Evolutionary conservation across 140 eudicot species (phyloP), one percentile per base, ranked within the genome.

Genomic region (Bidens hawaiensis): DNA sequence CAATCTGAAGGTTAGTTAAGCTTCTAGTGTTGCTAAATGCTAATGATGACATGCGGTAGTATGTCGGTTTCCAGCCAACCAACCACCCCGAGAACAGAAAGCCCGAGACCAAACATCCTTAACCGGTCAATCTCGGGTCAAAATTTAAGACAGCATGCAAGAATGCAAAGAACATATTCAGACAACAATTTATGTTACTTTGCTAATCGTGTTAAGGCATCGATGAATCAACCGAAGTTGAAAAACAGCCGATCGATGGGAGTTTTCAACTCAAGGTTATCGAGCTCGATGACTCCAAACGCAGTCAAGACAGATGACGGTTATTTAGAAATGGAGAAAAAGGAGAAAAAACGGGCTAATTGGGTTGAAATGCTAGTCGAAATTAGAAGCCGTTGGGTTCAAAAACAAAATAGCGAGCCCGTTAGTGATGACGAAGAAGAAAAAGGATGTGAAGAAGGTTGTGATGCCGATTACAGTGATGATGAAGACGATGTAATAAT

Each of bases 311-410:
- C 17, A 7, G 71, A 68, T 9, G 72, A 46, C 6, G 18, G 25
- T 2, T 76, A 75, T 54, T 18, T 15, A 6, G 81, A 70, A 38
- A 55, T 64, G 71, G 71, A 64, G 74, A 72, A 42, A 26, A 77
- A 26, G 30, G 77, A 30, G 68, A 74, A 74, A 80, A 87, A 80
- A 61, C 59, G 78, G 33, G 82, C 75, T 5, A 84, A 91, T 34
- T 91, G 98, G 98, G 64, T 91, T 0, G 89, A 82, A 65, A 80
- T 79, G 69, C 42, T 91, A 1, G 4, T 87, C 77, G 95, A 87
- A 48, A 73, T 91, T 13, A 58, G 85, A 55, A 76, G 72, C 19
- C 41, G 62, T 2, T 90, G 94, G 95, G 76, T 71, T 50, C 74
- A 68, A 18, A 80, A 81, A 53, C 78, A 79, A 15, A 57, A 41